phyloP scores from a whole-genome alignment of 805 yeast species.

The Metschnikowia henanensis region DNA sequence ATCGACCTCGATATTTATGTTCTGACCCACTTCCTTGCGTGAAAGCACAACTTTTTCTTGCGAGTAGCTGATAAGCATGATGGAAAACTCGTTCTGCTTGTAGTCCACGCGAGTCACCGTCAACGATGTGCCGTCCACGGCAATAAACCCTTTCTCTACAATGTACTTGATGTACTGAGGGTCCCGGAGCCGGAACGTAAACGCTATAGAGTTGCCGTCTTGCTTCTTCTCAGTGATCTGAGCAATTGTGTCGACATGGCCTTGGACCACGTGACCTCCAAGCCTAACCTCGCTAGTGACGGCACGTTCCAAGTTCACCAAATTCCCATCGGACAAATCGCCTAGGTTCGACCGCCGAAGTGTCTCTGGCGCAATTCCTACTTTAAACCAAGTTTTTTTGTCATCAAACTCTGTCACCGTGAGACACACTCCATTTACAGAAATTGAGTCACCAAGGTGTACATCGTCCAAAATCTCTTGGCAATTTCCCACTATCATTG shows the following conservation, averaged over 20 bases:
- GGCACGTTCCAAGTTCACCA: slow-evolving; percentile 91
- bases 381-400: slow-evolving; percentile 59
- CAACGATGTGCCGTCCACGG: slow-evolving; percentile 90
- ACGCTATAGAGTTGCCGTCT: slow-evolving; percentile 77
- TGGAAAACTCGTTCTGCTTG: slow-evolving; percentile 56
- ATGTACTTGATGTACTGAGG: slow-evolving; percentile 63
- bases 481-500: slow-evolving; percentile 66
- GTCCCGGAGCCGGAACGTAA: slow-evolving; percentile 73
- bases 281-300: slow-evolving; percentile 79
- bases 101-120: slow-evolving; percentile 83
- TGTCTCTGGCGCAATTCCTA: slow-evolving; percentile 93
- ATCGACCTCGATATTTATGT: slow-evolving; percentile 92
- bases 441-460: slow-evolving; percentile 91
- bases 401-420: slow-evolving; percentile 82
- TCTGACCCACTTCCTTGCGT: slow-evolving; percentile 55
- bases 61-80: slow-evolving; percentile 91
- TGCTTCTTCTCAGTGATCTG: slow-evolving; percentile 48
- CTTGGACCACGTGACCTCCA: slow-evolving; percentile 98
- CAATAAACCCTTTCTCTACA: slow-evolving; percentile 93
- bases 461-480: slow-evolving; percentile 68
- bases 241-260: slow-evolving; percentile 94
- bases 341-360: slow-evolving; percentile 79
- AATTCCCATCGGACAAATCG: slow-evolving; percentile 50
- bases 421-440: slow-evolving; percentile 86
- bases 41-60: slow-evolving; percentile 81